Base-by-base conservation (phyloP, 257 asterid species). In the Solanum virginianum region DNA sequence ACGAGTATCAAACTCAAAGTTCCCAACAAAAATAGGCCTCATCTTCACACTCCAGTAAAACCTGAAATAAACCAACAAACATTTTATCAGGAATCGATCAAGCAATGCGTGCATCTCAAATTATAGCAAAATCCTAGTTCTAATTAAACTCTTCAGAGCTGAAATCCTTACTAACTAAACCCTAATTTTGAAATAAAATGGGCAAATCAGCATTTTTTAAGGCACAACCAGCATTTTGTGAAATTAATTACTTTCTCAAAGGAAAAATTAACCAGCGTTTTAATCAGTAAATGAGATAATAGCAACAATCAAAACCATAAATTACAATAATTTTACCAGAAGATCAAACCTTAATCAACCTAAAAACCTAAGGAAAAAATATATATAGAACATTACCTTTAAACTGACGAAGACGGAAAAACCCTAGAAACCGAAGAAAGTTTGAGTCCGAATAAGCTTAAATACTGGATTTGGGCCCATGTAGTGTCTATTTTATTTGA, bases 11-110 rank as follows among this genome's bases (percentile, higher is more conserved):
- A 84, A 92, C 89, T 91, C 98, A 20, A 96, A 96, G 85, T 94
- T 96, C 14, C 99, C 99, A 70, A 94, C 93, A 89, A 96, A 96
- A 85, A 93, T 84, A n/a, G 98, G 95, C 91, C 92, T 94, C 98
- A 93, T 93, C 87, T 85, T 94, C 12, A 45, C 80, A 4, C 57
- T 11, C 57, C 13, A 12, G 80, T 72, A n/a, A 13, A 45, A 72
- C 80, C 80, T 72, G 56, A 71, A n/a, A 71, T 29, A 43, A 71
- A 36, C 32, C 36, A n/a, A 72, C 56, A 43, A 72, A 72, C 32
- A 43, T n/a, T 22, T n/a, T 20, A 41, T 69, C 55, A 71, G 26
- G 51, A 71, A 41, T 41, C 24, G 20, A 20, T 43, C 80, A 43
- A 72, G n/a, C 7, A 71, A 18, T 43, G 12, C 36, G 39, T 36